Percentiles rank a stretch among this genome's conserved stretches.
Conservation (phyloP, 345 rosid genomes). For the Populus tremula region DNA sequence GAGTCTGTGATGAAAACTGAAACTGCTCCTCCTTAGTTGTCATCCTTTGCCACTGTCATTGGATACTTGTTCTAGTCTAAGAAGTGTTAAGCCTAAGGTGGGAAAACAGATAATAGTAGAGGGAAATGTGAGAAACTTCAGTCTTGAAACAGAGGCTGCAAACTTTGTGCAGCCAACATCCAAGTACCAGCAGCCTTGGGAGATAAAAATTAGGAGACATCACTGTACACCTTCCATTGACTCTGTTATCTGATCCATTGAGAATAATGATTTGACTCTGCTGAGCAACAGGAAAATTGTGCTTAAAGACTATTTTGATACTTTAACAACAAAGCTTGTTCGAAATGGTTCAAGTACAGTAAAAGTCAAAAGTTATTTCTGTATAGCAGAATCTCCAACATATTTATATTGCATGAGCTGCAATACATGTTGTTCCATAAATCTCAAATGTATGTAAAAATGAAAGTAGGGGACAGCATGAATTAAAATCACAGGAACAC, state of each 20-base stretch:
- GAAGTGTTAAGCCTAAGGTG: background rate
- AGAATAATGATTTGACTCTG: background rate
- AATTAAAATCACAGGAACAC: background rate
- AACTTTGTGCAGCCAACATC: no score
- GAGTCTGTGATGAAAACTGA: background rate
- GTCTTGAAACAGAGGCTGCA: background rate
- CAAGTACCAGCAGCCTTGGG: no score
- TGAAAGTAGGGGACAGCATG: background rate
- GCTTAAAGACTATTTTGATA: background rate
- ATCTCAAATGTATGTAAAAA: background rate
- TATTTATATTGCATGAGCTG: background rate
- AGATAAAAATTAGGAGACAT: no score
- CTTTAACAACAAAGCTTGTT: no score
- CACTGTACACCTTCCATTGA: no score
- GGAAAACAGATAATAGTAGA: background rate
- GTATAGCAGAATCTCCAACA: background rate
- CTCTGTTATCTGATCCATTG: no score
- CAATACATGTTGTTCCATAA: background rate
- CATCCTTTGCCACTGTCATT: background rate
- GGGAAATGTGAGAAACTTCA: background rate
- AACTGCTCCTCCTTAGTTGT: background rate
- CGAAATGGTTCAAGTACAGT: background rate
- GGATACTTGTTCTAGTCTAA: background rate
- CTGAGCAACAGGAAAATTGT: background rate
- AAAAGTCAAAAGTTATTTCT: background rate